Conservation (phyloP, 352 stramenopile genomes). For the Globisporangium alternatum region DNA sequence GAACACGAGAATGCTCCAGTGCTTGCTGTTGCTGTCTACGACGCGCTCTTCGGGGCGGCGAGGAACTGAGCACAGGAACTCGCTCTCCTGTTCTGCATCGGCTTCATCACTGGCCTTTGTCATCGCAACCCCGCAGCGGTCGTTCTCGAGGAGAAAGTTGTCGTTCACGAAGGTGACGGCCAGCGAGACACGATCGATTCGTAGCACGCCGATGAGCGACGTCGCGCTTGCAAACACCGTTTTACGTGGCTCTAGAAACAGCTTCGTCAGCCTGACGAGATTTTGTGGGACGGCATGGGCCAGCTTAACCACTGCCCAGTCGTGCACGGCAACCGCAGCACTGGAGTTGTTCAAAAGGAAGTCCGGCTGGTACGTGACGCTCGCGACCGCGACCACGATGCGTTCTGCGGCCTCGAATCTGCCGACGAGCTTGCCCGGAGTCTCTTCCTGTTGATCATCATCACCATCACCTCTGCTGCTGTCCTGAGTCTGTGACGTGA, state of each 20-base stretch:
- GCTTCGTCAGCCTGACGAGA: not conserved
- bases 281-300: not conserved
- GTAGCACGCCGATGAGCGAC: not conserved
- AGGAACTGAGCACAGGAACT: not conserved
- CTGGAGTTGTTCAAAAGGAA: not conserved
- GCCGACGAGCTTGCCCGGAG: not conserved
- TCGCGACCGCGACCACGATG: not conserved
- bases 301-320: conserved; percentile 1
- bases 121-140: not conserved
- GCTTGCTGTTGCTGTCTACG: not conserved
- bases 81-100: not conserved
- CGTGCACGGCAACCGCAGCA: not conserved
- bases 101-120: not conserved
- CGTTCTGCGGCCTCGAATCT: not conserved
- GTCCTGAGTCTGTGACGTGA: not conserved
- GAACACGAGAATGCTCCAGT: not conserved
- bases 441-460: not conserved
- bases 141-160: not conserved
- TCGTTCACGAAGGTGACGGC: not conserved
- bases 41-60: not conserved
- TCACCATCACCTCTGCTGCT: too few relatives aligned
- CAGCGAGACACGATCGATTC: not conserved
- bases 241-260: not conserved
- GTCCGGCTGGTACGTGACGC: not conserved
- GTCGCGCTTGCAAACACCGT: not conserved